A percentile compares a stretch with the other conserved stretches of the same genome.
Evolutionary conservation across 768 basidiomycete genomes (phyloP).

Genomic region (Fibroporia radiculosa): DNA sequence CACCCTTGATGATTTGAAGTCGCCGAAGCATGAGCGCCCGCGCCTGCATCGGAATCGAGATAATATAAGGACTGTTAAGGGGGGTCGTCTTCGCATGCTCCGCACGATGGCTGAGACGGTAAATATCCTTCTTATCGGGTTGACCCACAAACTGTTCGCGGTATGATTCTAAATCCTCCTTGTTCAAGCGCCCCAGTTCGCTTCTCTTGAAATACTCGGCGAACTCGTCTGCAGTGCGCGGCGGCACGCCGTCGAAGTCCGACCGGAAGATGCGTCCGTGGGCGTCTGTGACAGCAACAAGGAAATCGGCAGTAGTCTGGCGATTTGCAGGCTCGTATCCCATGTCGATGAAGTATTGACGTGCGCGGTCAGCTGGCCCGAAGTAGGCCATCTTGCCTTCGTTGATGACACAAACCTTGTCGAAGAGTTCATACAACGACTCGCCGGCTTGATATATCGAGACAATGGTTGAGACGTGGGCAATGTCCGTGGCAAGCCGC

Average conservation of each 20-base stretch:
- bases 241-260: conserved; percentile 29
- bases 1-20: conserved; percentile 28
- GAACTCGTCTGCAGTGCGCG: conserved; percentile 52
- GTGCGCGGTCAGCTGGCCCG: conserved; percentile 56
- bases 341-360: conserved; percentile 67
- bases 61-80: conserved; percentile 30
- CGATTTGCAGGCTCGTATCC: conserved; percentile 47
- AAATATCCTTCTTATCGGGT: conserved; percentile 33
- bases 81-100: conserved; percentile 44
- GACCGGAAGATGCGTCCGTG: conserved; percentile 43
- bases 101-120: conserved; percentile 37
- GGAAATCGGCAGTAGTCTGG: conserved; percentile 55
- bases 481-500: conserved; percentile 46
- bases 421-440: conserved; percentile 54
- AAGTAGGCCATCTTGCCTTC: conserved; percentile 71
- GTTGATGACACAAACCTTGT: conserved; percentile 76
- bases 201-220: conserved; percentile 30
- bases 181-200: conserved; percentile 32
- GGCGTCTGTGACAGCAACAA: conserved; percentile 55
- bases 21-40: conserved; percentile 28
- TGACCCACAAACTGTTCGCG: conserved; percentile 35
- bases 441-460: conserved; percentile 84
- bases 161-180: conserved; percentile 40
- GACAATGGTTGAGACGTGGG: conserved; percentile 51
- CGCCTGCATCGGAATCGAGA: conserved; percentile 28